phyloP scores from a whole-genome alignment of 306 rosid genomes.

The Lathyrus tuberosus region DNA sequence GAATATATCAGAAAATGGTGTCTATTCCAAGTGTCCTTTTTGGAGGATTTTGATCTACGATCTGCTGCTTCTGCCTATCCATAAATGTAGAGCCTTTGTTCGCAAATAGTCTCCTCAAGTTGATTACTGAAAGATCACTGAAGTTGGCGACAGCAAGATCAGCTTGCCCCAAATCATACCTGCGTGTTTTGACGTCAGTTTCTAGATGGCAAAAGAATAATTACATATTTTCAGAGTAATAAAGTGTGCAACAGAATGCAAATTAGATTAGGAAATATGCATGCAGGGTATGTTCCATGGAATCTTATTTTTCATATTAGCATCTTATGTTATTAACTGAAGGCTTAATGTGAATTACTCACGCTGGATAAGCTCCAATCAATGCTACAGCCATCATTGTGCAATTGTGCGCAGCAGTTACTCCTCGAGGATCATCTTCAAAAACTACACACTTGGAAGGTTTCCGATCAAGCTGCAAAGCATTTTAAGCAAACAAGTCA shows the following conservation, averaged over 20 bases:
- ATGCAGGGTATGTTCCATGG: conserved; percentile 7
- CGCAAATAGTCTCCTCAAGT: conserved; percentile 90
- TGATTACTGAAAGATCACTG: conserved; percentile 91
- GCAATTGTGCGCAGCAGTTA: conserved; percentile 97
- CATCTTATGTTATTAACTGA: conserved; percentile 9
- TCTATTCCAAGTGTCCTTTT: conserved; percentile 82
- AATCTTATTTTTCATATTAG: conserved; percentile 2
- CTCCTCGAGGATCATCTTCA: conserved; percentile 96
- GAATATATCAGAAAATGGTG: conserved; percentile 68
- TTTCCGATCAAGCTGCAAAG: conserved; percentile 83
- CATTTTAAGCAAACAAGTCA: conserved; percentile 37
- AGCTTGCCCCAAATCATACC: conserved; percentile 91
- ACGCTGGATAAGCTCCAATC: conserved; percentile 92
- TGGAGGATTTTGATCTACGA: conserved; percentile 73
- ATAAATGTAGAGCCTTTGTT: conserved; percentile 87
- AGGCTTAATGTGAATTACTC: conserved; percentile 44
- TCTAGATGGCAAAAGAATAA: conserved; percentile 19
- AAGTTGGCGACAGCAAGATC: conserved; percentile 96
- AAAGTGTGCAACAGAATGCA: background rate
- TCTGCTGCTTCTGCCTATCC: conserved; percentile 90
- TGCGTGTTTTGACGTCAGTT: conserved; percentile 50
- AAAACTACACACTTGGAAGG: conserved; percentile 97
- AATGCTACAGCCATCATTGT: conserved; percentile 97
- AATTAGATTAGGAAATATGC: no score
- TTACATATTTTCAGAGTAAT: background rate